These are phyloP conservation scores for Cucumis melo DNA, from an alignment of 306 rosid genomes.

Conservation along the genomic window DNA sequence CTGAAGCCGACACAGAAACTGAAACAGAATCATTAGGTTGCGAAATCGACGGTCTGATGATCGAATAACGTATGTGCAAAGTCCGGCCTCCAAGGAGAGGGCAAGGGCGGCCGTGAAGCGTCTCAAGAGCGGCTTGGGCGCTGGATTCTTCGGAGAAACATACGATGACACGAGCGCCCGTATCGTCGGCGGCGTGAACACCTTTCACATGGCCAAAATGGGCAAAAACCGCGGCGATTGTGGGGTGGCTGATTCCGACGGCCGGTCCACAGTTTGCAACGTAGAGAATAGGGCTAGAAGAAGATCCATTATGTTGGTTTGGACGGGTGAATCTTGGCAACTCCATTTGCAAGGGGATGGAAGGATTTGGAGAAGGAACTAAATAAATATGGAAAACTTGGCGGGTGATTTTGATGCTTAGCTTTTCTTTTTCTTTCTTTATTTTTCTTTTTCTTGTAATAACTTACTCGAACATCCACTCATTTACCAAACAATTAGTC, in stretches of 20 bases:
- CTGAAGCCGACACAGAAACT: conserved; percentile 52
- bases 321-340: conserved; percentile 57
- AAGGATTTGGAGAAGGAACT: not conserved
- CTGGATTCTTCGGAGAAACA: conserved; percentile 31
- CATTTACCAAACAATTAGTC: no score
- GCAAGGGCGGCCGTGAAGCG: conserved; percentile 56
- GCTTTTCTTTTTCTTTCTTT: no score
- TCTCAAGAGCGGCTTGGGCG: conserved; percentile 46
- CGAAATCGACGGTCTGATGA: conserved; percentile 31
- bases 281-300: conserved; percentile 46
- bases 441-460: no score
- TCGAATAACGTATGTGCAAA: conserved; percentile 61
- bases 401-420: not conserved
- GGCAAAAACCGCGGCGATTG: conserved; percentile 39
- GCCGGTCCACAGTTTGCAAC: conserved; percentile 85
- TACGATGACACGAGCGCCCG: conserved; percentile 70
- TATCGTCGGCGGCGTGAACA: conserved; percentile 65
- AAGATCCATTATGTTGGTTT: conserved; percentile 17
- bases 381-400: not conserved
- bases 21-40: conserved; percentile 33
- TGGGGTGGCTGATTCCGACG: conserved; percentile 39
- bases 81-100: conserved; percentile 50
- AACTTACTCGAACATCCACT: no score
- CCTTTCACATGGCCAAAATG: conserved; percentile 53
- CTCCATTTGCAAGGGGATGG: conserved; percentile 13